A percentile compares a stretch with the other conserved stretches of the same genome.
Conservation (phyloP, 805 yeast species). For the Candida vaughaniae region DNA sequence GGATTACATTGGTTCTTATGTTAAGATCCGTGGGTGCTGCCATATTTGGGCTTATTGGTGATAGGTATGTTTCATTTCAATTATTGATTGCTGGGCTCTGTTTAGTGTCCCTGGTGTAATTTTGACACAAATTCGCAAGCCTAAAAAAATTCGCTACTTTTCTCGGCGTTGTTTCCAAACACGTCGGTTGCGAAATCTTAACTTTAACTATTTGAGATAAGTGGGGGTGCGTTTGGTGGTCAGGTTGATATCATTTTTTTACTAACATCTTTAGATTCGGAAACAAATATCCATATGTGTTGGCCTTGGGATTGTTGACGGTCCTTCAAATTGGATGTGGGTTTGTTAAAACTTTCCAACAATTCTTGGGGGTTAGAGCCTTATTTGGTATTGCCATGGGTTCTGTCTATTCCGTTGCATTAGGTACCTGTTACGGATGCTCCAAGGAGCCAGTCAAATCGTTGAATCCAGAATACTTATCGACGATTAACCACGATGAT, state of each 20-base stretch:
- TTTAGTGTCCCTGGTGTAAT: no score
- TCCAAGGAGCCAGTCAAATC: slow-evolving; percentile 7
- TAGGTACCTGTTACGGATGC: slow-evolving; percentile 40
- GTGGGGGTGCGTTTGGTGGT: no score
- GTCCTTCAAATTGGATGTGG: slow-evolving; percentile 64
- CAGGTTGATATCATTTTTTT: no score
- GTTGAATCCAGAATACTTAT: slow-evolving; percentile 7
- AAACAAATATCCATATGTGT: slow-evolving; percentile 55
- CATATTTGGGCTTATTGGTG: slow-evolving; percentile 59
- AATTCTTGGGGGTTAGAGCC: slow-evolving; percentile 63
- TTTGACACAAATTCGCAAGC: no score
- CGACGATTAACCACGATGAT: slow-evolving; percentile 9
- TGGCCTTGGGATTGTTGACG: slow-evolving; percentile 46
- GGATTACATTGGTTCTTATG: slow-evolving; percentile 67
- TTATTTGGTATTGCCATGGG: slow-evolving; percentile 60
- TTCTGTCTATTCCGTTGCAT: slow-evolving; percentile 54
- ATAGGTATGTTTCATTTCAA: slow-evolving; percentile 43
- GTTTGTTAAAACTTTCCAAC: slow-evolving; percentile 53
- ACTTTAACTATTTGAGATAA: no score
- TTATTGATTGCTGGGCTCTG: neutral
- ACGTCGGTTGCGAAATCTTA: no score
- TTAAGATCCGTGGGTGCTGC: slow-evolving; percentile 65
- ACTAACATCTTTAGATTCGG: slow-evolving; percentile 34
- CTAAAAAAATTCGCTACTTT: no score
- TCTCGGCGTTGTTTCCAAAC: no score